phyloP scores from a whole-genome alignment of 2,329 filamentous ascomycete genomes.

The Aspergillus unguis region DNA sequence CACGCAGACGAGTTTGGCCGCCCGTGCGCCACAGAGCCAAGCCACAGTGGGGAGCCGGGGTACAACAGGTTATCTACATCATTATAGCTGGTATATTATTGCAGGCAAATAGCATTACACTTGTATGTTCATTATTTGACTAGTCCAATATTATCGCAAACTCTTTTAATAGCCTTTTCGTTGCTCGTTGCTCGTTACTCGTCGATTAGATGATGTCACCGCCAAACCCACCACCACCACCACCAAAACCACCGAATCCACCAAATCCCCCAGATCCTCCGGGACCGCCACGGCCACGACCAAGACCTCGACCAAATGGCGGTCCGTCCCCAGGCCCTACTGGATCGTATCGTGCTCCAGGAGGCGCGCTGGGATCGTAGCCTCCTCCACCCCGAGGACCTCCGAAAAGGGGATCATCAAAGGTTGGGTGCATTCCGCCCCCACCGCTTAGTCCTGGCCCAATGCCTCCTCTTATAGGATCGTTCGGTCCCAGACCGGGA shows the following conservation, averaged over 20 bases:
- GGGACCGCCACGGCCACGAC: constrained; percentile 27
- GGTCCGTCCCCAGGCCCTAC: constrained; percentile 64
- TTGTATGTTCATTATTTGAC: too few relatives aligned
- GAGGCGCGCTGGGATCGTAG: constrained; percentile 72
- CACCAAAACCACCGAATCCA: constrained; percentile 44
- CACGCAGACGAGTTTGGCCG: constrained; percentile 13
- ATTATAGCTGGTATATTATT: too few relatives aligned
- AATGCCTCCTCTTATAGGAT: constrained; percentile 70
- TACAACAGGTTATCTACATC: neutral
- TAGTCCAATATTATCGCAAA: too few relatives aligned
- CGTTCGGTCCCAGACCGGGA: constrained; percentile 76
- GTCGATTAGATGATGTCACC: constrained; percentile 39
- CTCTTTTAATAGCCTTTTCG: too few relatives aligned
- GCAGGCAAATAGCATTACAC: too few relatives aligned
- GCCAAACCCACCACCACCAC: constrained; percentile 42
- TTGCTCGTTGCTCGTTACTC: neutral
- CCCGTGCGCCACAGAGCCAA: constrained; percentile 20
- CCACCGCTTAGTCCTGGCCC: constrained; percentile 61
- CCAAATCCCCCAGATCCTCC: constrained; percentile 32
- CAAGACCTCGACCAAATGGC: constrained; percentile 43
- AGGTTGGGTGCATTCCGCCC: constrained; percentile 90
- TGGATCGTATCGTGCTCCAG: constrained; percentile 89
- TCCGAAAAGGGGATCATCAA: constrained; percentile 83
- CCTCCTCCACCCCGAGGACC: constrained; percentile 51
- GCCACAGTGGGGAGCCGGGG: constrained; percentile 8